These are phyloP conservation scores for Pisolithus sp. DNA, from an alignment of 768 basidiomycete genomes.

Conservation along the genomic window DNA sequence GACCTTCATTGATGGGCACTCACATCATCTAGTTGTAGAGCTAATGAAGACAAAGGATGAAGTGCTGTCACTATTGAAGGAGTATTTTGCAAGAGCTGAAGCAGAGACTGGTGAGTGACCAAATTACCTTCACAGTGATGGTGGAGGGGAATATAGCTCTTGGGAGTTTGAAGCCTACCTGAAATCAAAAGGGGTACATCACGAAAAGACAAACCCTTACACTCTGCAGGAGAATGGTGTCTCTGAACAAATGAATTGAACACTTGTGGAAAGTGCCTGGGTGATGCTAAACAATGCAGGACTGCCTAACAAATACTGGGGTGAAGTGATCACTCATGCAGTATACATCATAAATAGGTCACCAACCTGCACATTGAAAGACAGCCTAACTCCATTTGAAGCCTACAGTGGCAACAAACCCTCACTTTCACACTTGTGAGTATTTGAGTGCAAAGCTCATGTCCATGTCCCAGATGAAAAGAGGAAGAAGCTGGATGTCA, in stretches of 20 bases:
- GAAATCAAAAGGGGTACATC: too few relatives aligned
- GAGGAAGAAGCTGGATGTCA: background rate
- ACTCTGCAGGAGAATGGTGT: conserved; percentile 4
- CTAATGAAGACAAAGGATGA: conserved; percentile 3
- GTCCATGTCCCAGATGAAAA: too few relatives aligned
- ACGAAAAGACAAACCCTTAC: too few relatives aligned
- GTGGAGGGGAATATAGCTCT: too few relatives aligned
- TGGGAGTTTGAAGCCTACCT: too few relatives aligned
- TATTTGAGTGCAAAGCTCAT: too few relatives aligned
- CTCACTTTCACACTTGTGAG: too few relatives aligned
- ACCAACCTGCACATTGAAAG: too few relatives aligned
- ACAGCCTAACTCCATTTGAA: too few relatives aligned
- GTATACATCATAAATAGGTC: too few relatives aligned
- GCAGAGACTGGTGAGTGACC: conserved; percentile 4
- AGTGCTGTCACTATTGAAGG: conserved; percentile 8
- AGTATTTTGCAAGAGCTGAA: conserved; percentile 9
- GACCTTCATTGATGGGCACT: conserved; percentile 16
- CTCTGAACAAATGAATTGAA: conserved; percentile 1
- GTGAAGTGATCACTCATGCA: background rate
- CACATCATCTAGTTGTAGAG: conserved; percentile 9
- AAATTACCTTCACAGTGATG: too few relatives aligned
- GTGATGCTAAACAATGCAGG: background rate
- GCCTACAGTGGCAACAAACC: too few relatives aligned
- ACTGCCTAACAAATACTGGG: background rate
- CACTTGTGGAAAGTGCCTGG: background rate